Base-by-base conservation (phyloP, 2,329 filamentous ascomycete species). In the Ophiostoma sp. region DNA sequence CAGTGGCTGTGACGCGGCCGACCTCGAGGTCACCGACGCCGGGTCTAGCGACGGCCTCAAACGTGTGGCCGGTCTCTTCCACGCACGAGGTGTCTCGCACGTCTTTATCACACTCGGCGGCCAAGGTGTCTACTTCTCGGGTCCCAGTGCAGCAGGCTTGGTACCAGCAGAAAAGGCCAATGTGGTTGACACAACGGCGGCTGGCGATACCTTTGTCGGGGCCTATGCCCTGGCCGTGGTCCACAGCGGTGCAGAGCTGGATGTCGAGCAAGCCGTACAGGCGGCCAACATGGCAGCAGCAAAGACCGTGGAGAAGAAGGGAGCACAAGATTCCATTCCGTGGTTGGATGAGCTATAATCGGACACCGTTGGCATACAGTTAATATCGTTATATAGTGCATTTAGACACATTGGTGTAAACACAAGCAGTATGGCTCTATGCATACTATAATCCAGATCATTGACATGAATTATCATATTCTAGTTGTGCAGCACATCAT, bases 141-240 rank as follows among this genome's bases (percentile, higher is more conserved):
- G 17, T 31, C 31, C 60, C 31, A 20, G 33, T n/a, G 79, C 78
- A 44, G 81, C 81, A 68, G 83, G 81, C 0, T 76, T 88, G 73
- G 79, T 93, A 4, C 78, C 81, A 2, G 92, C 91, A 0, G 84
- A 86, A 72, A 90, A 91, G 79, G 73, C 71, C 6, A 90, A 92
- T 3, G 94, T 98, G 1, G 87, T 97, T 4, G 94, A 98, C 78
- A 98, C 94, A 0, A 98, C 94, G 8, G 94, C 91, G 1, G 95
- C 95, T 4, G 94, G 94, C 0, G 94, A 98, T 78, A 97, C 94
- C 0, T 97, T 97, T 80, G 92, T 96, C 7, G 94, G 95, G 1
- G 90, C 88, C 27, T 96, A 97, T 78, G 91, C 92, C 2, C 86
- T 95, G 33, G 86, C 88, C 70, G 85, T 90, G 35, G 91, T 92